Conservation (phyloP, 768 basidiomycete species). For the Guyanaporus albipodus region DNA sequence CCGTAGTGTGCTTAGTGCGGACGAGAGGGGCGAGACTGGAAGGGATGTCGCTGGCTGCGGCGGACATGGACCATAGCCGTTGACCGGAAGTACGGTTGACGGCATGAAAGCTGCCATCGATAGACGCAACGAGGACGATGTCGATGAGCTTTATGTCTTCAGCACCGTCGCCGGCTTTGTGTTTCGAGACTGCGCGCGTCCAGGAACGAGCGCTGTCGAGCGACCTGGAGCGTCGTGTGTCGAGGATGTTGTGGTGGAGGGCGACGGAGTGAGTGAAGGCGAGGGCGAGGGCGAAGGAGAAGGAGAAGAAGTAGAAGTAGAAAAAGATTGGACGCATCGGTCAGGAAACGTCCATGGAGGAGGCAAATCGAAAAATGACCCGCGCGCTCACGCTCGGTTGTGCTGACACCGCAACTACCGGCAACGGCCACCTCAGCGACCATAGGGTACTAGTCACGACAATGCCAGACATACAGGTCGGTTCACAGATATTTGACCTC, state of each 20-base stretch:
- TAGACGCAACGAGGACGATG: constrained; percentile 83
- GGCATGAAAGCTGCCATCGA: constrained; percentile 94
- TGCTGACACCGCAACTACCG: constrained; percentile 1
- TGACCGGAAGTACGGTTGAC: constrained; percentile 83
- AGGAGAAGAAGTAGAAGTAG: constrained; percentile 21
- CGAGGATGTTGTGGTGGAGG: constrained; percentile 29
- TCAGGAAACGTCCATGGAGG: constrained; percentile 28
- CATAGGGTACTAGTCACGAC: not conserved
- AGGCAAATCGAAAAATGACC: not conserved
- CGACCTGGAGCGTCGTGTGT: constrained; percentile 11
- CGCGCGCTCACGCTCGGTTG: not conserved
- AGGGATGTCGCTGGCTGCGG: constrained; percentile 45
- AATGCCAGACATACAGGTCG: constrained; percentile 64
- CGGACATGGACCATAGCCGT: constrained; percentile 84
- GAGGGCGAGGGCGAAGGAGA: constrained; percentile 25
- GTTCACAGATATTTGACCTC: constrained; percentile 85
- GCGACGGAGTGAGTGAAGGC: constrained; percentile 33
- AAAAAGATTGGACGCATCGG: constrained; percentile 35
- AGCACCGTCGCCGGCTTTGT: constrained; percentile 10
- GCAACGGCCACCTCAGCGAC: not conserved
- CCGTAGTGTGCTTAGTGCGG: constrained; percentile 59
- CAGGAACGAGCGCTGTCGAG: constrained; percentile 23
- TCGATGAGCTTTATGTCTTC: constrained; percentile 67
- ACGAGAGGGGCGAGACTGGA: constrained; percentile 69
- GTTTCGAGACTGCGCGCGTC: constrained; percentile 7